Percentiles rank a stretch among this genome's conserved stretches.
phyloP scores from a whole-genome alignment of 208 protist genomes.

The Acanthamoeba culbertsoni region DNA sequence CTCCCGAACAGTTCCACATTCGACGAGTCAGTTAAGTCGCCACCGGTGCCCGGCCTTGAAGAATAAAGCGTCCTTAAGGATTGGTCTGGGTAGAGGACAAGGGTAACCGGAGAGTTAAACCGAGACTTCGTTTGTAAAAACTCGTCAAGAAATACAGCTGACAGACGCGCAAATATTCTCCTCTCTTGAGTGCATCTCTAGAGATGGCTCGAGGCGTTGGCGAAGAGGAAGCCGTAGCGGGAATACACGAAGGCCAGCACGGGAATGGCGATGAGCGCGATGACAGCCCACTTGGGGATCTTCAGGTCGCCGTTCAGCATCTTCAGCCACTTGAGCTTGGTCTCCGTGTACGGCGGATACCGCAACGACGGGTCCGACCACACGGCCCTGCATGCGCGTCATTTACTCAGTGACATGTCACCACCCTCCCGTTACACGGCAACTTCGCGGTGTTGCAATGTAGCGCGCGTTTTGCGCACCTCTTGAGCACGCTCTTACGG shows the following conservation, averaged over 20 bases:
- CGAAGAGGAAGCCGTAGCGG: slow-evolving; percentile 30
- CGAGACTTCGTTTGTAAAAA: no score
- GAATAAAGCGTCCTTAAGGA: no score
- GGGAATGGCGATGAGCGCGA: not conserved
- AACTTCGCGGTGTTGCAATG: not conserved
- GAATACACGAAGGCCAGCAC: not conserved
- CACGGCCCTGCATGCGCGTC: not conserved
- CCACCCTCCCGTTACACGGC: not conserved
- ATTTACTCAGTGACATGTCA: not conserved
- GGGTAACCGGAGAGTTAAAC: no score
- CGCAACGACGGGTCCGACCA: slow-evolving; percentile 38
- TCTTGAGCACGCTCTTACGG: slow-evolving; percentile 36
- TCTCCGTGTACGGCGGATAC: slow-evolving; percentile 64
- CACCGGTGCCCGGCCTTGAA: no score
- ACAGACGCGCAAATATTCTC: no score
- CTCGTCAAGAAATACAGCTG: no score
- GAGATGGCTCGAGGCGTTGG: not conserved
- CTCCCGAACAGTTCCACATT: no score
- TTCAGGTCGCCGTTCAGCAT: not conserved
- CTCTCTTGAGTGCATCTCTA: no score
- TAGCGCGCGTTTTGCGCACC: not conserved
- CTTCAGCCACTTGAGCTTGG: slow-evolving; percentile 50
- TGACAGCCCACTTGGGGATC: not conserved
- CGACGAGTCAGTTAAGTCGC: no score
- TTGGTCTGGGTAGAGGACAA: no score